A percentile compares a stretch with the other conserved stretches of the same genome.
phyloP scores from a whole-genome alignment of 176 grass and related monocot genomes.

The Tillandsia leiboldiana region DNA sequence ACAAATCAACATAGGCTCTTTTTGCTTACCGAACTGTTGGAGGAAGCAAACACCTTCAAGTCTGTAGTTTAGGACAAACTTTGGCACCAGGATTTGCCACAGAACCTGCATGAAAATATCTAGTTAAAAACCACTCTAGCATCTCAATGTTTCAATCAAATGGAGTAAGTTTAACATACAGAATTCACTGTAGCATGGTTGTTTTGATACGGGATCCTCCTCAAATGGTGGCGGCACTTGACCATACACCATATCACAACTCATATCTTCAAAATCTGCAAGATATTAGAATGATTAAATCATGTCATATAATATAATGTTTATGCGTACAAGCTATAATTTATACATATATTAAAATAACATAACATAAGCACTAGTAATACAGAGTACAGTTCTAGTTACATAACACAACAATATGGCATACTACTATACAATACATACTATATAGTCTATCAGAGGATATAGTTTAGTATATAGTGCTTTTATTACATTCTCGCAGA shows the following conservation, averaged over 20 bases:
- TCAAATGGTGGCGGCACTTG: constrained; percentile 67
- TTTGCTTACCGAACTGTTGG: not conserved
- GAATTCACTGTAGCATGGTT: constrained; percentile 63
- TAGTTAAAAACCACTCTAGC: not conserved
- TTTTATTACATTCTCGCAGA: too few relatives aligned
- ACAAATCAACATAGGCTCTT: not conserved
- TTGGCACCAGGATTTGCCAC: constrained; percentile 49
- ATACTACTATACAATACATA: too few relatives aligned
- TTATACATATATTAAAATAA: too few relatives aligned
- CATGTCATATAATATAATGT: not conserved
- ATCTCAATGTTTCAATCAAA: not conserved
- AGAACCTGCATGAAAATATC: constrained; percentile 41
- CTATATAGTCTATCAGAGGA: too few relatives aligned
- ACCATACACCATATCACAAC: constrained; percentile 92
- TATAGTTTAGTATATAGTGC: too few relatives aligned
- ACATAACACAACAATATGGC: too few relatives aligned
- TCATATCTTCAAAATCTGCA: constrained; percentile 98
- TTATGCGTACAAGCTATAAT: too few relatives aligned
- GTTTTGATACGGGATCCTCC: constrained; percentile 71
- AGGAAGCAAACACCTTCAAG: constrained; percentile 4
- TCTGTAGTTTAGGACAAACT: constrained; percentile 65
- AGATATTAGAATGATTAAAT: not conserved
- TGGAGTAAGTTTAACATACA: constrained; percentile 35
- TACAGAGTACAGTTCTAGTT: too few relatives aligned
- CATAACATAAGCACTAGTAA: too few relatives aligned